Base-by-base conservation (phyloP, 331 rosid species). In the Acacia pycnantha region DNA sequence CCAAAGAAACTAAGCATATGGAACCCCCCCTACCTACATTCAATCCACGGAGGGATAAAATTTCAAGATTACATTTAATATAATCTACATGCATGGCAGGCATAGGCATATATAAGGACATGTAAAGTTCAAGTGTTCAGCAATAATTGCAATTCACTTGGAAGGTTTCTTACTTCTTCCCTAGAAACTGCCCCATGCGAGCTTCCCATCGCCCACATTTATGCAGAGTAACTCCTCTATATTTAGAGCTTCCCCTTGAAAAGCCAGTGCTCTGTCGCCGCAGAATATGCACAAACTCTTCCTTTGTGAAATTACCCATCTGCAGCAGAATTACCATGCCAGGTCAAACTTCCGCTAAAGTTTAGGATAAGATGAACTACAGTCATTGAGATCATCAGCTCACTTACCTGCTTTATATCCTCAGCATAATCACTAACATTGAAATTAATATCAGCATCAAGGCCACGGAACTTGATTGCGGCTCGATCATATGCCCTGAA, bases 151-250 rank as follows among this genome's bases (percentile, higher is more conserved):
- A n/a, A 72, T 40, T 71, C 2, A 79, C 56, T 41, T 56, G 22
- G 76, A 73, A 31, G 37, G 37, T 6, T 70, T 35, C 95, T 86
- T 79, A 95, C 97, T 95, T 95, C 82, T 93, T 95, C 43, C 97
- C 97, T 47, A 93, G 90, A 83, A 95, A 88, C 90, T 95, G 98
- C 26, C 98, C 98, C 97, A 95, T 93, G 0, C 97, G 97, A 87
- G 98, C 97, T 83, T 95, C 98, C 98, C 98, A 95, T 80, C 98
- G 84, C 14, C 98, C 98, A 21, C 97, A 95, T 86, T 95, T 95
- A 84, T 95, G 98, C 67, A 95, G 80, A 47, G 98, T 95, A 76
- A 95, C 98, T 79, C 98, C 98, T 82, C 97, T 90, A 85, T 85
- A 95, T 83, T 88, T 95, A 13, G 97, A 95, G 86, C 95, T 93